Conservation (phyloP, 805 yeast species). For the Hanseniaspora thailandica region DNA sequence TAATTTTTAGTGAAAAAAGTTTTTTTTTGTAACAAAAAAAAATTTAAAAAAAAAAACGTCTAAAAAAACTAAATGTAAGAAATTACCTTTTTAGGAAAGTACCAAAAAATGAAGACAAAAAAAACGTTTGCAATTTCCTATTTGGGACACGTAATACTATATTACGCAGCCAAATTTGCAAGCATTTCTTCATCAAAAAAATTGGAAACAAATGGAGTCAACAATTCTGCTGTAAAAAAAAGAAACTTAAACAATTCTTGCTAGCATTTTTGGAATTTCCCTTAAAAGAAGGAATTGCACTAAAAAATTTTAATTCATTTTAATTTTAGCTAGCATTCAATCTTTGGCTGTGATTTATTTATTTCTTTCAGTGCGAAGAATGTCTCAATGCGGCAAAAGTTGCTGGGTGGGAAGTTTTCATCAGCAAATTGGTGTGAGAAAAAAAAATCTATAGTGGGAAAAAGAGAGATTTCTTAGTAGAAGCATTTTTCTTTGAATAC, state of each 20-base stretch:
- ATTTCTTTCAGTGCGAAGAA: neutral
- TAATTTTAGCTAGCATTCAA: neutral
- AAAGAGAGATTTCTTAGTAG: neutral
- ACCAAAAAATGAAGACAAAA: neutral
- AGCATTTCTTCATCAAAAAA: too few species aligned
- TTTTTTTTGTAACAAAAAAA: neutral
- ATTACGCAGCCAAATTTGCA: too few species aligned
- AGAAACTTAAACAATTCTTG: too few species aligned
- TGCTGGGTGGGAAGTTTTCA: too few species aligned
- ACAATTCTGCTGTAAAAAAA: too few species aligned
- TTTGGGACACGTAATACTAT: neutral
- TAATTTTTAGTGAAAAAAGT: neutral
- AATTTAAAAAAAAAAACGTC: neutral
- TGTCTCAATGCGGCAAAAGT: neutral
- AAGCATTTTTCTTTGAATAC: neutral
- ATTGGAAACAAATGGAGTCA: too few species aligned
- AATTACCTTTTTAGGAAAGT: neutral
- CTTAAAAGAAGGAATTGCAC: too few species aligned
- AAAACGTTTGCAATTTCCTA: neutral
- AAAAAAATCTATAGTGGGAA: neutral
- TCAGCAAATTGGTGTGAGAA: too few species aligned
- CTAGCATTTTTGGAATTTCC: too few species aligned
- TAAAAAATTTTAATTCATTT: neutral
- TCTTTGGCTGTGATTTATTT: neutral
- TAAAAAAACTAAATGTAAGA: neutral